Percentiles rank a stretch among this genome's conserved stretches.
Evolutionary conservation across 179 eudicot species (phyloP).

Genomic region (Spergularia azorica): DNA sequence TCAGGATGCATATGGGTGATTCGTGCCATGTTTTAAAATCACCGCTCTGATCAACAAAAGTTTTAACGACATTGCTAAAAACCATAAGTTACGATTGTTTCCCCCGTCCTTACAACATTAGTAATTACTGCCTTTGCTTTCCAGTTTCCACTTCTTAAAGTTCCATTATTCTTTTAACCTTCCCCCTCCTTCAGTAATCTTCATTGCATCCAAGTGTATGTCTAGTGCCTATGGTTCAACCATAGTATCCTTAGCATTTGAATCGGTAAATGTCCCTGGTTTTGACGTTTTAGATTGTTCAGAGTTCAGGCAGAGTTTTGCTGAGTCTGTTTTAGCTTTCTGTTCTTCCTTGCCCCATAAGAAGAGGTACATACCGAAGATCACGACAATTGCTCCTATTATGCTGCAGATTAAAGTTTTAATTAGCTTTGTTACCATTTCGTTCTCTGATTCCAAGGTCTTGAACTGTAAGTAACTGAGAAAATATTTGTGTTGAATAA

Average conservation of each 20-base stretch:
- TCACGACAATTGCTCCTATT: constrained; percentile 54
- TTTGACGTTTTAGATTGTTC: constrained; percentile 14
- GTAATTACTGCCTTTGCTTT: no score
- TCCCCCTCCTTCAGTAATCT: not conserved
- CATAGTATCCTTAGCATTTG: constrained; percentile 8
- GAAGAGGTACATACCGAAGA: constrained; percentile 62
- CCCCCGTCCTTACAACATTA: no score
- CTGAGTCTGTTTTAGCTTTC: constrained; percentile 15
- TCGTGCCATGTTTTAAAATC: no score
- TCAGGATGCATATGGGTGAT: no score
- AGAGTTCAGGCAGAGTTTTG: constrained; percentile 5
- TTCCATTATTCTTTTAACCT: not conserved
- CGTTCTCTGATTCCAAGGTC: no score
- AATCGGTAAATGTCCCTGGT: constrained; percentile 6
- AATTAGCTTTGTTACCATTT: not conserved
- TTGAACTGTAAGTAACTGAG: not conserved
- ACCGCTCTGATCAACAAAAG: no score
- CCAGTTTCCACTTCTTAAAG: no score
- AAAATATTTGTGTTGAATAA: no score
- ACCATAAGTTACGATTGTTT: no score
- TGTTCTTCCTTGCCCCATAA: constrained; percentile 76
- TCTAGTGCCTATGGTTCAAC: constrained; percentile 16
- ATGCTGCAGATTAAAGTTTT: constrained; percentile 37
- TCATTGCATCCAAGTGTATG: not conserved
- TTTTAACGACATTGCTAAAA: no score